These are phyloP conservation scores for Calonectria pteridis DNA, from an alignment of 2,329 filamentous ascomycete species.

Conservation along the genomic window DNA sequence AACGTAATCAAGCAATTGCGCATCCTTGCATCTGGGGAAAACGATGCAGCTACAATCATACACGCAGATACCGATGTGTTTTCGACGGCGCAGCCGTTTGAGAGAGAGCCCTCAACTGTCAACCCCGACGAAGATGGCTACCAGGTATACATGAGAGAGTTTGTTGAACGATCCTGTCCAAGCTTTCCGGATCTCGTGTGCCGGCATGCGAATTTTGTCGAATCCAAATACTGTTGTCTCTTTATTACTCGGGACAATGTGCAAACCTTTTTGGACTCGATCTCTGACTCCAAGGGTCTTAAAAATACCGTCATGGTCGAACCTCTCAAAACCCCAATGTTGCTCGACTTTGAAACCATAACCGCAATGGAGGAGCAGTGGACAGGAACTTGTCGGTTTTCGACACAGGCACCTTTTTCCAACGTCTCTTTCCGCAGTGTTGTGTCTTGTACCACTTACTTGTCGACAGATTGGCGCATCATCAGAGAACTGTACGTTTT, in stretches of 20 bases:
- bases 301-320: neutral
- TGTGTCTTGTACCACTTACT: neutral
- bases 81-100: neutral
- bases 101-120: neutral
- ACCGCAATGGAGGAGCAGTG: neutral
- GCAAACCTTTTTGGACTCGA: neutral
- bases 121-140: neutral
- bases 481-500: neutral
- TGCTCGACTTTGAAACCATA: slow-evolving; percentile 7
- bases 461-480: neutral
- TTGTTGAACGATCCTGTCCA: neutral
- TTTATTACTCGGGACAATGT: slow-evolving; percentile 3
- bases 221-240: neutral
- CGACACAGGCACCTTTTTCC: neutral
- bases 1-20: slow-evolving; percentile 20
- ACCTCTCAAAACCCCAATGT: neutral
- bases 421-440: neutral
- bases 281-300: neutral
- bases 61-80: neutral
- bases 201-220: neutral
- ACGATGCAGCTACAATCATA: neutral
- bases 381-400: neutral
- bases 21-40: neutral
- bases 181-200: neutral
- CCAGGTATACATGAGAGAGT: neutral